Evolutionary conservation across 2,329 filamentous ascomycete species (phyloP).

Genomic region (Microdochium paspali): DNA sequence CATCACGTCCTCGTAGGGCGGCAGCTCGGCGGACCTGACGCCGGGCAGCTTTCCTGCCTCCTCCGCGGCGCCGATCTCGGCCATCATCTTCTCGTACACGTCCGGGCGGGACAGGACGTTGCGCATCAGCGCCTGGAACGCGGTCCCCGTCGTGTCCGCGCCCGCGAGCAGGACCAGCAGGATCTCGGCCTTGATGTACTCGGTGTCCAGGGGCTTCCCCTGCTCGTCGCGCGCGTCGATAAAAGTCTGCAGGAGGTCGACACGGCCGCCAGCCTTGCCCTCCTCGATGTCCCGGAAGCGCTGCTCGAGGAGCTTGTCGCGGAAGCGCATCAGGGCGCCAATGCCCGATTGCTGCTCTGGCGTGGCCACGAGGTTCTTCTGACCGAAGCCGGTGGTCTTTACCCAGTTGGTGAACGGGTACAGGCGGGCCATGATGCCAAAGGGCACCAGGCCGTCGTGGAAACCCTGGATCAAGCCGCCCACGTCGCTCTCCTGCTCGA

Average conservation of each 20-base stretch:
- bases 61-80: constrained; percentile 28
- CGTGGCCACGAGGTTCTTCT: constrained; percentile 38
- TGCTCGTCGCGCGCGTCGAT: constrained; percentile 32
- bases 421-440: constrained; percentile 40
- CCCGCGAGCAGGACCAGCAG: constrained; percentile 41
- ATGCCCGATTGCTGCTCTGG: constrained; percentile 44
- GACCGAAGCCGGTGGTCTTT: constrained; percentile 39
- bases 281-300: constrained; percentile 35
- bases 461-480: constrained; percentile 43
- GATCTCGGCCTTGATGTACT: constrained; percentile 43
- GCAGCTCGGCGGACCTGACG: too few relatives aligned
- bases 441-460: constrained; percentile 39
- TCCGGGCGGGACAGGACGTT: constrained; percentile 26
- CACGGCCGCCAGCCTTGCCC: constrained; percentile 30
- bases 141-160: constrained; percentile 41
- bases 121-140: constrained; percentile 35
- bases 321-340: constrained; percentile 46
- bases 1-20: constrained; percentile 31
- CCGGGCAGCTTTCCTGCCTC: constrained; percentile 13
- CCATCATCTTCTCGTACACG: constrained; percentile 35
- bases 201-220: constrained; percentile 33
- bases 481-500: constrained; percentile 40
- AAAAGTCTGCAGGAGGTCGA: constrained; percentile 45
- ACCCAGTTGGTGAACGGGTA: constrained; percentile 45
- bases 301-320: constrained; percentile 40